A percentile compares a stretch with the other conserved stretches of the same genome.
These are phyloP conservation scores for Raddia distichophylla DNA, from an alignment of 176 grass and related monocot genomes.

Conservation along the genomic window DNA sequence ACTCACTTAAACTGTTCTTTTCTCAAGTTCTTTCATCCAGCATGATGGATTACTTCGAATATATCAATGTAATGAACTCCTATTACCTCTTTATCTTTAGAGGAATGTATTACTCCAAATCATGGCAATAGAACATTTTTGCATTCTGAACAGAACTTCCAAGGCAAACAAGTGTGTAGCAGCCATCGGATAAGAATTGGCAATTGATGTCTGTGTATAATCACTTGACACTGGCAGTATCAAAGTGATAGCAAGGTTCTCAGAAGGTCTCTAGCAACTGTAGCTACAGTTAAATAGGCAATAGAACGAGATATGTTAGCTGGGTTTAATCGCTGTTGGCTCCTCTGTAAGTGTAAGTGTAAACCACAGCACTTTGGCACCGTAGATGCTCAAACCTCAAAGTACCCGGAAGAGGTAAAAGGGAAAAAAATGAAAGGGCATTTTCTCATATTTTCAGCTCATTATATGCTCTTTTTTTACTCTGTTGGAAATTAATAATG, in stretches of 20 bases:
- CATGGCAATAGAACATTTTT: neutral
- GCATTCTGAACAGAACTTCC: neutral
- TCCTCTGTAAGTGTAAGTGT: neutral
- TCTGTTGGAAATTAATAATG: neutral
- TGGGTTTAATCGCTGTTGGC: neutral
- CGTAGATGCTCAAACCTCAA: neutral
- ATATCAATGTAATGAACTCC: neutral
- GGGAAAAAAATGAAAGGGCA: neutral
- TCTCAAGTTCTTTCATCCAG: neutral
- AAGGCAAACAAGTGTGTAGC: neutral
- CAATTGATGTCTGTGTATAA: neutral
- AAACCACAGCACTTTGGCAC: neutral
- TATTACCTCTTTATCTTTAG: neutral
- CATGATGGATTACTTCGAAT: neutral
- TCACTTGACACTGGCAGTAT: neutral
- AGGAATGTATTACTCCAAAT: neutral
- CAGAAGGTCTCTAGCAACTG: neutral
- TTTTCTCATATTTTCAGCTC: neutral
- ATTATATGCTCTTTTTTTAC: neutral
- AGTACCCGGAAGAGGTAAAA: slow-evolving; percentile 5
- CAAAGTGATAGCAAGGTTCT: neutral
- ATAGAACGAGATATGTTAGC: neutral
- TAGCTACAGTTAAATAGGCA: neutral
- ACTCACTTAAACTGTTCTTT: neutral
- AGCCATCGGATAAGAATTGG: neutral